phyloP scores from a whole-genome alignment of 805 yeast genomes.

The Myxozyma vanderwaltii region DNA sequence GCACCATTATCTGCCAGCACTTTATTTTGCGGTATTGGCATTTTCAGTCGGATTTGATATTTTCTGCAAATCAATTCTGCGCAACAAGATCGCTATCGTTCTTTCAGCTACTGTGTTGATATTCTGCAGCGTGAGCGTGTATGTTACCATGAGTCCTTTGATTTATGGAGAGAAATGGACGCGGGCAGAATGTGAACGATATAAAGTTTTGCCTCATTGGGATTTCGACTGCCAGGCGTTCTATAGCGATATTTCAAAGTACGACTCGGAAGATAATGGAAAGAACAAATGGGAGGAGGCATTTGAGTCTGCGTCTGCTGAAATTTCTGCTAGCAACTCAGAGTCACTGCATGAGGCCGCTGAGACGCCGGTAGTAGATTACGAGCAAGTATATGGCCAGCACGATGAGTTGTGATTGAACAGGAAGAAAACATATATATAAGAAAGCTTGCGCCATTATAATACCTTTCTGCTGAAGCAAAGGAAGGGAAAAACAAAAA shows the following conservation, averaged over 20 bases:
- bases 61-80: constrained; percentile 38
- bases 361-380: constrained; percentile 4
- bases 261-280: not conserved
- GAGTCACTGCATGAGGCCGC: not conserved
- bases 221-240: constrained; percentile 81
- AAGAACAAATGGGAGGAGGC: constrained; percentile 1
- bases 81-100: constrained; percentile 51
- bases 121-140: constrained; percentile 55
- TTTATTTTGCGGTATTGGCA: constrained; percentile 81
- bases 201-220: constrained; percentile 70
- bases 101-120: constrained; percentile 53
- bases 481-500: too few species aligned
- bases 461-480: too few species aligned
- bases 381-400: not conserved
- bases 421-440: not conserved
- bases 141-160: constrained; percentile 65
- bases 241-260: constrained; percentile 35
- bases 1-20: constrained; percentile 91
- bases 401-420: constrained; percentile 15
- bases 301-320: not conserved
- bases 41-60: constrained; percentile 60
- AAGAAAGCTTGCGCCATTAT: too few species aligned
- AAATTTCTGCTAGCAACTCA: not conserved
- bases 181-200: constrained; percentile 58
- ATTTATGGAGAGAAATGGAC: constrained; percentile 85